Conservation (phyloP, 306 rosid genomes). For the Malus fusca region DNA sequence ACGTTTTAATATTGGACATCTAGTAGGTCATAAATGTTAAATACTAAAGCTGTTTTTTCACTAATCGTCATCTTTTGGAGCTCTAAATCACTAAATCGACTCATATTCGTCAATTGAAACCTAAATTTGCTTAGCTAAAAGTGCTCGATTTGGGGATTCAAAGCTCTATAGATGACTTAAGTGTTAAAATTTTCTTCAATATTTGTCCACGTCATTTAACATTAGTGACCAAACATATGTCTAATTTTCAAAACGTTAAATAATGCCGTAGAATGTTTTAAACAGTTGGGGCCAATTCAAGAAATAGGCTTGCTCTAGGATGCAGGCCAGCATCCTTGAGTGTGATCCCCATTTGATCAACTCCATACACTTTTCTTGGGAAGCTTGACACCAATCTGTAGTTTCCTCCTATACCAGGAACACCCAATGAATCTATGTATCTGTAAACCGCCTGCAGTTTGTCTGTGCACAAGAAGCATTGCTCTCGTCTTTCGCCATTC, state of each 20-base stretch:
- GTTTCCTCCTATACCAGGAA: slow-evolving; percentile 42
- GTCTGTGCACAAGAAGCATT: slow-evolving; percentile 50
- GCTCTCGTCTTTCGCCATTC: slow-evolving; percentile 79
- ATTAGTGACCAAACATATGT: not conserved
- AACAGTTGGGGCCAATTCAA: slow-evolving; percentile 20
- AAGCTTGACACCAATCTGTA: slow-evolving; percentile 71
- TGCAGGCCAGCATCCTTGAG: slow-evolving; percentile 64
- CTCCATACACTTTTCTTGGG: slow-evolving; percentile 61
- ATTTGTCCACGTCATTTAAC: too few relatives aligned
- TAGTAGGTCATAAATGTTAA: not conserved
- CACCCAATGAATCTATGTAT: slow-evolving; percentile 52
- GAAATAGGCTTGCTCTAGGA: slow-evolving; percentile 68
- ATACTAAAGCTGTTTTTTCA: not conserved
- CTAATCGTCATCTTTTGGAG: not conserved
- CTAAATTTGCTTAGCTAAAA: too few relatives aligned
- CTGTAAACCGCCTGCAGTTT: slow-evolving; percentile 59
- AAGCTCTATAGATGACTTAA: too few relatives aligned
- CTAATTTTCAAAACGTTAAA: not conserved
- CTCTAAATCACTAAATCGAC: too few relatives aligned
- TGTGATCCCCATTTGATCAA: slow-evolving; percentile 64
- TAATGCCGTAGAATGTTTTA: too few relatives aligned
- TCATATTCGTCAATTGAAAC: too few relatives aligned
- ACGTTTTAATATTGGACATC: too few relatives aligned
- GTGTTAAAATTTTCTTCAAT: not conserved
- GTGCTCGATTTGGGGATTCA: too few relatives aligned